phyloP scores from a whole-genome alignment of 345 rosid species.

The Lumnitzera littorea region DNA sequence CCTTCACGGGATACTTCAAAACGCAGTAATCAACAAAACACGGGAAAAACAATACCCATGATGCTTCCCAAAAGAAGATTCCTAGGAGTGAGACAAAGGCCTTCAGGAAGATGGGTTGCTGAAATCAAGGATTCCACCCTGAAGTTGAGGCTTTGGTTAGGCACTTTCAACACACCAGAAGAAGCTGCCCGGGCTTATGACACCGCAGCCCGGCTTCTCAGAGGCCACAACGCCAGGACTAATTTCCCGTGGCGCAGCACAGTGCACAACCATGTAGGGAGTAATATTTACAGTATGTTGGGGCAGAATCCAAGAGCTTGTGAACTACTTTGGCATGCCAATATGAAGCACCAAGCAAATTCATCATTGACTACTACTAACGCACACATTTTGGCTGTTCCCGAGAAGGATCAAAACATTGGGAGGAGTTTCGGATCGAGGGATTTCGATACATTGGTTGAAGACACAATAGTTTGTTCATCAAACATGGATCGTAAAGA shows the following conservation, averaged over 20 bases:
- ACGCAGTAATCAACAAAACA: conserved; percentile 2
- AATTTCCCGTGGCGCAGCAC: conserved; percentile 20
- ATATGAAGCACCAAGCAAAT: conserved; percentile 30
- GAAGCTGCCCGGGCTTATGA: conserved; percentile 51
- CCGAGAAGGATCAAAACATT: background rate
- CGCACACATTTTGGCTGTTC: background rate
- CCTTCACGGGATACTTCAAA: too few relatives aligned
- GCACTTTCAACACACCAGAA: conserved; percentile 39
- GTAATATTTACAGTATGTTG: background rate
- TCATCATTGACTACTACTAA: conserved; percentile 4
- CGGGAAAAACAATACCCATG: conserved; percentile 9
- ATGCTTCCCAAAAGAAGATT: conserved; percentile 14
- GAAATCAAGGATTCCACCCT: conserved; percentile 48
- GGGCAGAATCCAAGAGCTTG: conserved; percentile 24
- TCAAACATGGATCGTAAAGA: conserved; percentile 3
- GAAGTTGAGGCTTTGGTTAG: conserved; percentile 53
- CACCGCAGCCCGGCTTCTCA: conserved; percentile 34
- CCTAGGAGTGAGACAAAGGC: conserved; percentile 53
- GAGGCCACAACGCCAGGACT: conserved; percentile 44
- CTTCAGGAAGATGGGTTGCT: conserved; percentile 58
- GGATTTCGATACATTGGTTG: conserved; percentile 19
- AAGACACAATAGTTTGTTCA: conserved; percentile 34
- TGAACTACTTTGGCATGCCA: conserved; percentile 26
- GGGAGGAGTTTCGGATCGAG: background rate
- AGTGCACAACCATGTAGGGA: background rate